Base-by-base conservation (phyloP, 2,329 filamentous ascomycete genomes). In the Pseudonectria buxi region DNA sequence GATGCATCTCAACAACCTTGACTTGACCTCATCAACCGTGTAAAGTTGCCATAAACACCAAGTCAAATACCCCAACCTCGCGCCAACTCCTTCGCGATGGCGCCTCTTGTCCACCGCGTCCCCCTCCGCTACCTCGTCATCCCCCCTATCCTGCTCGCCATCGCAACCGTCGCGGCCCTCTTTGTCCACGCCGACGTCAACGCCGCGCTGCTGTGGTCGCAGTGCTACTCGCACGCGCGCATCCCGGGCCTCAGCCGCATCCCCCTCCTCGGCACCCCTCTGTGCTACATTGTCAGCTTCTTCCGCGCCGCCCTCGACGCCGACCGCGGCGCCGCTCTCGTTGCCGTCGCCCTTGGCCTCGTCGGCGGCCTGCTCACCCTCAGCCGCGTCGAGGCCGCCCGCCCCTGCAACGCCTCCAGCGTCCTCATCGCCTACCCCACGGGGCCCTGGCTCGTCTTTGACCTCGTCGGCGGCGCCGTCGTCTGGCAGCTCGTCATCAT, bases 401-500 rank as follows among this genome's bases (percentile, higher is more conserved):
- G 71, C 28, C 47, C 64, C 18, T 65, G 63, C 30, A 65, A 66
- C 40, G 46, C 50, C 4, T 50, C 53, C 7, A 62, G 55, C 24
- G 45, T 52, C 10, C 44, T 66, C 14, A 59, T 67, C 38, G 54
- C 58, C 18, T 57, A 56, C 33, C 63, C 64, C 11, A 64, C 61
- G 3, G 54, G 55, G 3, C 53, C 57, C 16, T 71, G 71, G 69
- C 50, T 74, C 15, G 55, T 70, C 10, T 69, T 72, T 39, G 67
- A 68, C 43, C 54, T 74, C 12, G 32, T 66, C 5, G 71, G 69
- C 16, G 70, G 71, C 30, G 67, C 68, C 15, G 53, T 73, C 15
- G 63, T 72, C 1, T 74, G 70, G 71, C 60, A 74, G 54, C 54
- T 74, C 26, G 58, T 70, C 40, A 66, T 74, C 24, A 57, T 72